Base-by-base conservation (phyloP, 1,139 yeast genomes). In the Eremothecium sinecaudum region DNA sequence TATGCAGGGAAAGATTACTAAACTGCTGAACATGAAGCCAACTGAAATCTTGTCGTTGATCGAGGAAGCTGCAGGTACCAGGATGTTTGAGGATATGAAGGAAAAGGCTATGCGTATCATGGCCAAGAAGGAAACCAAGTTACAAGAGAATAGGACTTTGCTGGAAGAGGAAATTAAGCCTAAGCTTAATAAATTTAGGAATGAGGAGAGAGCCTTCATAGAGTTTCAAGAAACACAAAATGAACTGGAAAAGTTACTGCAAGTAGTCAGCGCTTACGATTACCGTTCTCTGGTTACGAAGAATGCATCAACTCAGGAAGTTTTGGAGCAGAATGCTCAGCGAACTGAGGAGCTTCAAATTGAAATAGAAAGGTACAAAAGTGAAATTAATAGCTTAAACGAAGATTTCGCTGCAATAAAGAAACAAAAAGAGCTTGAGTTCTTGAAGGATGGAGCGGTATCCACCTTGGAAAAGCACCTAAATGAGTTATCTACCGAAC, bases 1-100 rank as follows among this genome's bases (percentile, higher is more conserved):
- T 51, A 90, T 92, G 98, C 99, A 92, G 61, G 99, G 99, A 40
- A 81, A 84, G 53, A 92, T 92, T 60, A 92, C 98, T 22, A 90
- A 92, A 56, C 97, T 92, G 39, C 69, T 92, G 51, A 90, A 92
- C 58, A 90, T 90, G 98, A 86, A 83, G 51, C 93, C 98, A 1
- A 63, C 74, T 2, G 98, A 92, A 56, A 82, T 87, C 22, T 62
- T 92, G 46, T 78, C 95, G 3, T 67, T 90, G 46, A 86, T 92
- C 40, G 98, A 90, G 61, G 99, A 92, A 61, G 98, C 98, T 0
- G 95, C 98, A 1, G 98, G 99, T 5, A 92, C 98, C 0, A 73
- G 93, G 43, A 83, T 92, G 67, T 92, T 84, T 54, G 98, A 90
- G 56, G 94, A 86, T 44, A 73, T 95, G 41, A 78, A 90, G 48